These are phyloP conservation scores for Senna siamea DNA, from an alignment of 306 rosid genomes.

Conservation along the genomic window DNA sequence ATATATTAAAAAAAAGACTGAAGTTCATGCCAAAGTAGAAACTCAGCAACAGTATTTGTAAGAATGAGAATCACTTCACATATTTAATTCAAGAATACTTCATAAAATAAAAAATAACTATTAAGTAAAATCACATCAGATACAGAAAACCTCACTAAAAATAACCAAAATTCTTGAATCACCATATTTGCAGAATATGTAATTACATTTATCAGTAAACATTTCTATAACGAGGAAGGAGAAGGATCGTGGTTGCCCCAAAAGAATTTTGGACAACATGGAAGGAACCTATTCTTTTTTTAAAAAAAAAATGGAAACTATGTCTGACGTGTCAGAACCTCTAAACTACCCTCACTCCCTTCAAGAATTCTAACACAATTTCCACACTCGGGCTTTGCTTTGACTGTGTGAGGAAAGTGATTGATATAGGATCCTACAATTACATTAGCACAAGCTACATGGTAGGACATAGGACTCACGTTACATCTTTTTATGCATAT, in stretches of 20 bases:
- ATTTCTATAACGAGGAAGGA: constrained; percentile 32
- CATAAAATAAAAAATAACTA: background rate
- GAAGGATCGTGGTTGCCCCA: constrained; percentile 36
- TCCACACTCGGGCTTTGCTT: constrained; percentile 20
- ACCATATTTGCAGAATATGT: constrained; percentile 27
- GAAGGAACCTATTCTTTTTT: constrained; percentile 26
- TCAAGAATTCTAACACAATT: constrained; percentile 35
- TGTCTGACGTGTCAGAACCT: constrained; percentile 48
- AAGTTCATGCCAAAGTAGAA: no score
- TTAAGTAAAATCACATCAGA: constrained; percentile 2
- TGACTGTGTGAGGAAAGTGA: constrained; percentile 38
- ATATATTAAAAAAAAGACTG: no score
- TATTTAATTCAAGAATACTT: background rate
- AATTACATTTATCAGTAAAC: constrained; percentile 44
- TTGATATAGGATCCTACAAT: constrained; percentile 52
- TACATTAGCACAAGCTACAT: constrained; percentile 50
- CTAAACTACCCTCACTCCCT: constrained; percentile 49
- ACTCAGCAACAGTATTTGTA: no score
- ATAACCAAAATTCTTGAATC: constrained; percentile 39
- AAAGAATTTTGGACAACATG: constrained; percentile 36
- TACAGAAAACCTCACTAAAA: constrained; percentile 6
- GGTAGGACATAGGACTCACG: constrained; percentile 44
- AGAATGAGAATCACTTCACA: constrained; percentile 26
- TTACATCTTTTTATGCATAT: constrained; percentile 39
- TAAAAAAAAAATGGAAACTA: constrained; percentile 34